Evolutionary conservation across 331 rosid genomes (phyloP).

Genomic region (Quercus phellos): DNA sequence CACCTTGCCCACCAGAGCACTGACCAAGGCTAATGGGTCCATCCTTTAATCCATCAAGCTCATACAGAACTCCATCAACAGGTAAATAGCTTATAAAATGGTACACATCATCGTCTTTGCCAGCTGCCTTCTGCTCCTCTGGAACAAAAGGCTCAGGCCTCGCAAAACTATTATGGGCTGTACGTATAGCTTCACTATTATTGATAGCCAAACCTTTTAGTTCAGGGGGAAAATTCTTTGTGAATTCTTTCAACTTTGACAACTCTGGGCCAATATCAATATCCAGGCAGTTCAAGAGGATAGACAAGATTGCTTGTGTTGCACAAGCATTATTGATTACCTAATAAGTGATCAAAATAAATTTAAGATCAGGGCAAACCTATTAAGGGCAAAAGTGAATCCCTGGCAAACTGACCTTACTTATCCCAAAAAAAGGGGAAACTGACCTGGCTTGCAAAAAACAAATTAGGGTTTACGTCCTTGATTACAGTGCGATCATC

Average conservation of each 20-base stretch:
- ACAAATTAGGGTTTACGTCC: slow-evolving; percentile 93
- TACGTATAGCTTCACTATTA: slow-evolving; percentile 88
- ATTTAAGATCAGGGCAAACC: slow-evolving; percentile 15
- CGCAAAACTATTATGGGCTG: slow-evolving; percentile 92
- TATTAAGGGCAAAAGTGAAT: neutral
- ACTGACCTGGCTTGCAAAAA: slow-evolving; percentile 93
- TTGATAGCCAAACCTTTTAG: slow-evolving; percentile 95
- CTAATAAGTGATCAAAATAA: slow-evolving; percentile 30
- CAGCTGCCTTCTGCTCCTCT: slow-evolving; percentile 81
- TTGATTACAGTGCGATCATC: slow-evolving; percentile 80
- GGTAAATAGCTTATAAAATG: slow-evolving; percentile 96
- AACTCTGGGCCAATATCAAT: slow-evolving; percentile 86
- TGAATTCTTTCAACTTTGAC: slow-evolving; percentile 72
- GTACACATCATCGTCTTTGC: slow-evolving; percentile 86
- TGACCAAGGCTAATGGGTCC: slow-evolving; percentile 97
- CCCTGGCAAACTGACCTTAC: slow-evolving; percentile 62
- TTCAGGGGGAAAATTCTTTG: slow-evolving; percentile 91
- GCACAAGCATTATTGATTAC: slow-evolving; percentile 98
- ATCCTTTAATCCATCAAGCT: slow-evolving; percentile 95
- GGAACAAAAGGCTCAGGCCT: slow-evolving; percentile 95
- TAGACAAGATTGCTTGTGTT: slow-evolving; percentile 94
- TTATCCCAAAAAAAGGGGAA: slow-evolving; percentile 3
- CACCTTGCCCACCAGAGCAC: slow-evolving; percentile 82
- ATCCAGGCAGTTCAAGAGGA: slow-evolving; percentile 83
- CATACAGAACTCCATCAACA: slow-evolving; percentile 83